Evolutionary conservation across 768 basidiomycete genomes (phyloP).

Genomic region (Austroboletus festivus): DNA sequence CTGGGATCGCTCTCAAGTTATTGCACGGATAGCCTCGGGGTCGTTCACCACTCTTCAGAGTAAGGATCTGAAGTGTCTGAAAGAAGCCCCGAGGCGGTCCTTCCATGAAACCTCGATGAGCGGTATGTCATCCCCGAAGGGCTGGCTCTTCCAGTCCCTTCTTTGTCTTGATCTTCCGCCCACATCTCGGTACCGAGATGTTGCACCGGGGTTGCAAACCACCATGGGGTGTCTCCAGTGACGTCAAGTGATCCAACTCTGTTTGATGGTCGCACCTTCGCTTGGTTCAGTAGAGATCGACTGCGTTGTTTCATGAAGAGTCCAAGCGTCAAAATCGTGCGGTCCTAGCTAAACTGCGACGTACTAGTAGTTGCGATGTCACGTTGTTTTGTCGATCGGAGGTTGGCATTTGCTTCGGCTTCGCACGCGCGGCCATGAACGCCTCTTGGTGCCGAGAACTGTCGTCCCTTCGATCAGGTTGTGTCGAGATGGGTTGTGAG

Average conservation of each 20-base stretch:
- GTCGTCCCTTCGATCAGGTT: too few relatives aligned
- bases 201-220: not conserved
- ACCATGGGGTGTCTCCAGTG: not conserved
- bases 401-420: not conserved
- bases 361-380: not conserved
- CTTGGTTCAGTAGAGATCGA: not conserved
- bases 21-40: not conserved
- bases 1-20: not conserved
- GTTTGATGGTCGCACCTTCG: not conserved
- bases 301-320: not conserved
- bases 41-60: not conserved
- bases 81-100: not conserved
- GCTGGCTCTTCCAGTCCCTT: not conserved
- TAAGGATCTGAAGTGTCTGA: not conserved
- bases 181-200: not conserved
- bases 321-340: constrained; percentile 1
- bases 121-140: not conserved
- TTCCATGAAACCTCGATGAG: not conserved
- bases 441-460: not conserved
- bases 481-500: not conserved
- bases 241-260: not conserved
- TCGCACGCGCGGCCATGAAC: not conserved
- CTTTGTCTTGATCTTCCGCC: not conserved
- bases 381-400: not conserved
- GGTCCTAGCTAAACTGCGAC: constrained; percentile 16